Evolutionary conservation across 1,284 basidiomycete genomes (phyloP).

Genomic region (Phlebopus sp.): DNA sequence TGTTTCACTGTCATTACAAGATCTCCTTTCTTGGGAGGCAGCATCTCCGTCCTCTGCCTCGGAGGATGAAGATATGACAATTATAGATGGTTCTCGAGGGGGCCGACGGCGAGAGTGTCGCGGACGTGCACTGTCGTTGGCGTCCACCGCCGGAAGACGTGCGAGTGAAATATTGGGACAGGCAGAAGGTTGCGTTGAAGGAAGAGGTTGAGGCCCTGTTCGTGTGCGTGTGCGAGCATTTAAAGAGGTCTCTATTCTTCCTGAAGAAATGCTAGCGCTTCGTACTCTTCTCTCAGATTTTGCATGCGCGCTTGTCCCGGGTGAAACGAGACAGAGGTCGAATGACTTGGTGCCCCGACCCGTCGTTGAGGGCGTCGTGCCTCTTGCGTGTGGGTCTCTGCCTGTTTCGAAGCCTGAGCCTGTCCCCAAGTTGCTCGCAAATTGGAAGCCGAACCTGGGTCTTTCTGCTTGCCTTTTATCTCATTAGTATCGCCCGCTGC

Average conservation of each 20-base stretch:
- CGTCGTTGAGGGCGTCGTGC: slow-evolving; percentile 1
- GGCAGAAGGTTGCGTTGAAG: not conserved
- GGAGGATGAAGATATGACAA: slow-evolving; percentile 22
- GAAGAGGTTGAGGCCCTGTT: slow-evolving; percentile 12
- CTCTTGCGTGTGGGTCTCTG: not conserved
- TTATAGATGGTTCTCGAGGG: slow-evolving; percentile 25
- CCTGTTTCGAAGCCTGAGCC: not conserved
- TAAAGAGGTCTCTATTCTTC: slow-evolving; percentile 4
- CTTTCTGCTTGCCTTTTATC: slow-evolving; percentile 20
- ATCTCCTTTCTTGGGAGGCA: too few relatives aligned
- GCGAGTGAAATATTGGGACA: not conserved
- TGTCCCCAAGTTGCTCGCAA: too few relatives aligned
- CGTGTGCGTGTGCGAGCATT: slow-evolving; percentile 1
- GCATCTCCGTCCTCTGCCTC: slow-evolving; percentile 16
- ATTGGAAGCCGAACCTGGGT: not conserved
- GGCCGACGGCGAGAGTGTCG: slow-evolving; percentile 8
- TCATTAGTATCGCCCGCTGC: slow-evolving; percentile 3
- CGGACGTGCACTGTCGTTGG: not conserved
- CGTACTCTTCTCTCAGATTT: slow-evolving; percentile 16
- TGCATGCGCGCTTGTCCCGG: slow-evolving; percentile 10
- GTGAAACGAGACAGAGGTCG: slow-evolving; percentile 8
- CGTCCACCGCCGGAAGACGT: too few relatives aligned
- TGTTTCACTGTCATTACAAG: too few relatives aligned
- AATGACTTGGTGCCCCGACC: slow-evolving; percentile 20
- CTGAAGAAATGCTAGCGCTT: slow-evolving; percentile 13